Base-by-base conservation (phyloP, 208 protist species). In the Plasmodiophora brassicae region DNA sequence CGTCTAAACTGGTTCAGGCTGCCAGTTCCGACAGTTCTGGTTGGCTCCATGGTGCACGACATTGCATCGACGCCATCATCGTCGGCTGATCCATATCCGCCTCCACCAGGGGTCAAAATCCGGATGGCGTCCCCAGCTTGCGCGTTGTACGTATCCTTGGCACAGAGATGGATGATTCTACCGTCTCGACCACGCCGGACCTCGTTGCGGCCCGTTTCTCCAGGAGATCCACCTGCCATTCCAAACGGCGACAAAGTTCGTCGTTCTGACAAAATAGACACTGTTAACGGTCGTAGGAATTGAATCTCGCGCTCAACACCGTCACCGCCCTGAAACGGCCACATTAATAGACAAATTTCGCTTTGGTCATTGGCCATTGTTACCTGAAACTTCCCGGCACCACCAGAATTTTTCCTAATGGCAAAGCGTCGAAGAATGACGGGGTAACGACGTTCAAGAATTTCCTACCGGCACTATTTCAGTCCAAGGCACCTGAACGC, bases 291-390 rank as follows among this genome's bases (percentile, higher is more conserved):
- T 28, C 92, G 85, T 0, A 96, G 87, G 39, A 96, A 95, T 71
- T 97, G 65, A 46, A 98, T 86, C 57, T 96, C 96, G 65, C 97
- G 94, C 25, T 95, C 86, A 0, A 97, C 94, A 84, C 97, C 97
- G 91, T 98, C 93, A 54, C 97, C 97, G 41, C 96, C 96, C 83
- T 88, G 89, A 85, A 92, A 1, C 96, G 96, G 0, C 43, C n/a
- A 78, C 5, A 38, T 38, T 14, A 14, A 28, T 78, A 5, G 32
- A 32, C n/a, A 32, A 5, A 78, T 78, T 38, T n/a, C n/a, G n/a
- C n/a, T n/a, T n/a, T n/a, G n/a, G 5, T 78, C n/a, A 78, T 38
- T 32, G 65, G 41, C 28, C 10, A 86, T n/a, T 57, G 84, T 71
- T 32, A 86, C 45, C 25, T 5, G 28, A 32, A 86, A 71, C 28